Base-by-base conservation (phyloP, 1,139 yeast genomes). In the Spathaspora sp. region DNA sequence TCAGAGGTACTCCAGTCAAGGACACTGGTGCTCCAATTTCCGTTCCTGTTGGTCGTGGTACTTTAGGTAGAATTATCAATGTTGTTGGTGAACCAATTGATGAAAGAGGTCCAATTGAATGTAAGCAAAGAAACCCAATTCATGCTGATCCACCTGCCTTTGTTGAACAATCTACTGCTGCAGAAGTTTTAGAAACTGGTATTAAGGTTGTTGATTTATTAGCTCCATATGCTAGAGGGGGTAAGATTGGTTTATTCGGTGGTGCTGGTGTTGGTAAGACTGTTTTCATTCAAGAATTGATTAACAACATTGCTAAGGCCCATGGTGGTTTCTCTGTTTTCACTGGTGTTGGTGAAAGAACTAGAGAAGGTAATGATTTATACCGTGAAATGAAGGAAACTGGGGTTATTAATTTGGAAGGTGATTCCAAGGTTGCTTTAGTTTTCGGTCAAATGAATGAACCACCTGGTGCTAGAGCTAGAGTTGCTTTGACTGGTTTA, bases 181-280 rank as follows among this genome's bases (percentile, higher is more conserved):
- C 99, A 59, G 98, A 93, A 82, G 91, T 93, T 67, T 85, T 93
- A 72, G 99, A 91, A 81, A 93, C 99, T 58, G 99, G 99, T 89
- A 93, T 93, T 74, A 93, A 93, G 86, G 99, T 93, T 76, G 99
- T 93, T 80, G 99, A 93, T 74, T 84, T 93, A 72, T 86, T 93
- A 65, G 99, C 99, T 62, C 99, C 99, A 64, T 93, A 93, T 82
- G 99, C 99, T 72, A 91, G 97, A 88, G 99, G 99, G 88, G 99
- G 99, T 89, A 93, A 93, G 86, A 93, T 93, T 89, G 99, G 99
- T 85, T 86, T 93, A 72, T 93, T 93, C 88, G 99, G 99, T 83
- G 99, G 99, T 91, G 99, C 99, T 77, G 99, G 99, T 91, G 99
- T 93, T 89, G 99, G 99, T 81, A 93, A 93, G 81, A 93, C 99